phyloP scores from a whole-genome alignment of 495 filamentous ascomycete genomes.

The Tuber melanosporum region DNA sequence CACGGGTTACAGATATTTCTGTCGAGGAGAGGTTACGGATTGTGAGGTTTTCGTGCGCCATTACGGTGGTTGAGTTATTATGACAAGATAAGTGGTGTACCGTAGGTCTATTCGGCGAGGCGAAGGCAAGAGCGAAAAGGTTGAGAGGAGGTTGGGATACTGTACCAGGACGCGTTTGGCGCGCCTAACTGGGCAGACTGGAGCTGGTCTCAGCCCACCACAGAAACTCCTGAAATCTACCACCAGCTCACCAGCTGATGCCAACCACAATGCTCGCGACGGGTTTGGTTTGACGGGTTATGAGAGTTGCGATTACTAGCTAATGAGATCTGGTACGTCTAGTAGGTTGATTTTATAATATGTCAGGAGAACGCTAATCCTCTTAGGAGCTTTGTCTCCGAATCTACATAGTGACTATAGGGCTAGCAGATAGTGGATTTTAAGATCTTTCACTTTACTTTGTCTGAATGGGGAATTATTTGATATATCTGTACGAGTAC shows the following conservation, averaged over 20 bases:
- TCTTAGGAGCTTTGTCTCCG: neutral
- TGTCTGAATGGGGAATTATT: neutral
- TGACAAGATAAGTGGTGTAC: neutral
- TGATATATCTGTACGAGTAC: neutral
- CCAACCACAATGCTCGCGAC: neutral
- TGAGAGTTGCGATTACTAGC: neutral
- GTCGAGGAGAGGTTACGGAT: conserved; percentile 83
- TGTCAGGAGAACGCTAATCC: neutral
- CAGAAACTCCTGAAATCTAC: neutral
- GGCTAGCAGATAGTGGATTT: neutral
- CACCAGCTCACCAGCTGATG: neutral
- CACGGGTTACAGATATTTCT: conserved; percentile 61
- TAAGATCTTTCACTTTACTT: neutral
- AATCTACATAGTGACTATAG: neutral
- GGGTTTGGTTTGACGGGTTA: neutral
- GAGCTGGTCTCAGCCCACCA: neutral
- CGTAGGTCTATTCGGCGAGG: neutral
- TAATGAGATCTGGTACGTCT: neutral
- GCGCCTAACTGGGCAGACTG: neutral
- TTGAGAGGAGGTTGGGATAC: neutral
- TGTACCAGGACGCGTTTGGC: neutral
- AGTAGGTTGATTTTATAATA: neutral
- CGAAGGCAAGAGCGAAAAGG: neutral
- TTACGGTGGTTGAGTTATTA: neutral
- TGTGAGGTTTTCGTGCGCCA: conserved; percentile 48